A percentile compares a stretch with the other conserved stretches of the same genome.
Conservation (phyloP, 1,139 yeast genomes). For the Geotrichum klebahnii region DNA sequence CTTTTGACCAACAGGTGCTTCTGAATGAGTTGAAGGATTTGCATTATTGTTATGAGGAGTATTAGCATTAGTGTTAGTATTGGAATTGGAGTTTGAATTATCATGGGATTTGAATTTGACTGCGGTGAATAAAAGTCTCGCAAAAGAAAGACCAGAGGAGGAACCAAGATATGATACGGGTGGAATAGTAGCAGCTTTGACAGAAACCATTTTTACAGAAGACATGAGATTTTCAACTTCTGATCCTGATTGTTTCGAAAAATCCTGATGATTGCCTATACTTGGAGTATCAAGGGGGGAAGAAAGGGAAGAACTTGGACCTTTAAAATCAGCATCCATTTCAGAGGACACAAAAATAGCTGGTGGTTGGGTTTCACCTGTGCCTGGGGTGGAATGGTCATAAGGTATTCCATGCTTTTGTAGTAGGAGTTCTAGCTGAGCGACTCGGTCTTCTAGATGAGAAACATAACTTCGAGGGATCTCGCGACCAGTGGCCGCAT, state of each 20-base stretch:
- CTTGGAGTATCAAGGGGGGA: background rate
- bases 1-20: background rate
- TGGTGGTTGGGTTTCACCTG: background rate
- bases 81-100: background rate
- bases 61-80: too few species aligned
- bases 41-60: too few species aligned
- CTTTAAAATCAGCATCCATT: background rate
- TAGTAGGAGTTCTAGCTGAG: slow-evolving; percentile 51
- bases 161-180: slow-evolving; percentile 49
- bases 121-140: slow-evolving; percentile 70
- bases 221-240: slow-evolving; percentile 30
- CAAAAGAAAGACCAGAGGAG: slow-evolving; percentile 64
- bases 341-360: background rate
- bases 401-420: slow-evolving; percentile 42
- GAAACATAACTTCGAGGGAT: slow-evolving; percentile 77
- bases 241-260: background rate
- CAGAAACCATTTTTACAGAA: slow-evolving; percentile 34
- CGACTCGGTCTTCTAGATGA: slow-evolving; percentile 66
- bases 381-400: slow-evolving; percentile 25
- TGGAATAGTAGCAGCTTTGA: slow-evolving; percentile 29
- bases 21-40: background rate
- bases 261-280: background rate
- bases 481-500: slow-evolving; percentile 83
- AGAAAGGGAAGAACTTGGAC: background rate
- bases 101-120: slow-evolving; percentile 51